A percentile compares a stretch with the other conserved stretches of the same genome.
phyloP scores from a whole-genome alignment of 2,329 filamentous ascomycete species.

The Cladosporium sp. region DNA sequence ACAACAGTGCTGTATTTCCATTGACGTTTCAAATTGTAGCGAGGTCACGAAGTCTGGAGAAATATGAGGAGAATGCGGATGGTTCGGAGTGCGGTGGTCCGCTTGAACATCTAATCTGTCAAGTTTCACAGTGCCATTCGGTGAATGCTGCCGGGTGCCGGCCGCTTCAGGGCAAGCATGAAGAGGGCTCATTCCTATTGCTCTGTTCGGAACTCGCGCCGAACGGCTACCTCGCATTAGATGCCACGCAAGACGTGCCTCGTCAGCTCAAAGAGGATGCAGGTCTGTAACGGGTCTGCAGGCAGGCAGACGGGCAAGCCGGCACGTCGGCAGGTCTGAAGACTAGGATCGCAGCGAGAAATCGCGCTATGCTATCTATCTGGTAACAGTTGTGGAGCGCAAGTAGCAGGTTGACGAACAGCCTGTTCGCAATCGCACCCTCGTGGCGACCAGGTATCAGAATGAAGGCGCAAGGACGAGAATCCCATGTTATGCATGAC shows the following conservation, averaged over 20 bases:
- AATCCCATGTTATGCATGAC: conserved; percentile 9
- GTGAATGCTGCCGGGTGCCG: background rate
- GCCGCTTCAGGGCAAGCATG: background rate
- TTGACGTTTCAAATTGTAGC: background rate
- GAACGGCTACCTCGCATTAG: background rate
- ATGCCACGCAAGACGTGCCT: background rate
- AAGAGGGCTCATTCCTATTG: background rate
- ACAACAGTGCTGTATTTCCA: background rate
- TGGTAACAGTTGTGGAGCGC: background rate
- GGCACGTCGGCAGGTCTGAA: background rate
- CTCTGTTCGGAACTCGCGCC: background rate
- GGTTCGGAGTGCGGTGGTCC: background rate
- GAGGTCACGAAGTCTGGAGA: background rate
- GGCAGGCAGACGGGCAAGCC: background rate
- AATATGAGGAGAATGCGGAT: background rate
- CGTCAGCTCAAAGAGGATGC: background rate
- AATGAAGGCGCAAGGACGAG: background rate
- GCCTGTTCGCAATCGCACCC: background rate
- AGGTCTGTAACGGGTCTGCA: background rate
- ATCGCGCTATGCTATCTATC: background rate
- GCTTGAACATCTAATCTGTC: background rate
- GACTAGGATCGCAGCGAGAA: background rate
- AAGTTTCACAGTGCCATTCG: background rate
- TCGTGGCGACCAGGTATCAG: background rate
- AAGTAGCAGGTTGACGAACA: background rate